Evolutionary conservation across 495 filamentous ascomycete species (phyloP).

Genomic region (Xylaria sp.): DNA sequence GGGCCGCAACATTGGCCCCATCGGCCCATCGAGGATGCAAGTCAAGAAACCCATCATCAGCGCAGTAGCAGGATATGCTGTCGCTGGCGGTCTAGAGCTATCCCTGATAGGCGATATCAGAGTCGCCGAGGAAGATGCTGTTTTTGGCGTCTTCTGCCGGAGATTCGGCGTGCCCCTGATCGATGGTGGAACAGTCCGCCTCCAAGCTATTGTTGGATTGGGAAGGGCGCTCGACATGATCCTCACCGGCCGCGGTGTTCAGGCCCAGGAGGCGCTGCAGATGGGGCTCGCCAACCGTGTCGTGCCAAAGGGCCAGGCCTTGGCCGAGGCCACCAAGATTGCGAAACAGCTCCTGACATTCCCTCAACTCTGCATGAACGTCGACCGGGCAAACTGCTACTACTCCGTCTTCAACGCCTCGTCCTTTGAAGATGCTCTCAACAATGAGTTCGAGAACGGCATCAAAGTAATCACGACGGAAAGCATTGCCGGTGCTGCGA

Average conservation of each 20-base stretch:
- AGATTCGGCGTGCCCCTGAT: neutral
- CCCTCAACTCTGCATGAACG: neutral
- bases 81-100: neutral
- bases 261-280: neutral
- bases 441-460: neutral
- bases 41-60: neutral
- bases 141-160: neutral
- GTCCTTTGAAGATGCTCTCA: neutral
- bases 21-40: neutral
- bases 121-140: slow-evolving; percentile 3
- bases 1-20: neutral
- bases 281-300: slow-evolving; percentile 1
- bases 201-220: neutral
- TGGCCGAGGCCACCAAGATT: neutral
- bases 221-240: neutral
- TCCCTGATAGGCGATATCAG: neutral
- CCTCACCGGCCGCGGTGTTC: neutral
- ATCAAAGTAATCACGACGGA: neutral
- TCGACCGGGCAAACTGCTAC: neutral
- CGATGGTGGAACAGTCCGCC: slow-evolving; percentile 1
- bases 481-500: neutral
- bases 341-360: neutral
- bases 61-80: neutral
- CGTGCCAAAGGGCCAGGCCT: neutral
- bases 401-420: neutral